phyloP scores from a whole-genome alignment of 1,284 basidiomycete species.

The Apiotrichum siamense region DNA sequence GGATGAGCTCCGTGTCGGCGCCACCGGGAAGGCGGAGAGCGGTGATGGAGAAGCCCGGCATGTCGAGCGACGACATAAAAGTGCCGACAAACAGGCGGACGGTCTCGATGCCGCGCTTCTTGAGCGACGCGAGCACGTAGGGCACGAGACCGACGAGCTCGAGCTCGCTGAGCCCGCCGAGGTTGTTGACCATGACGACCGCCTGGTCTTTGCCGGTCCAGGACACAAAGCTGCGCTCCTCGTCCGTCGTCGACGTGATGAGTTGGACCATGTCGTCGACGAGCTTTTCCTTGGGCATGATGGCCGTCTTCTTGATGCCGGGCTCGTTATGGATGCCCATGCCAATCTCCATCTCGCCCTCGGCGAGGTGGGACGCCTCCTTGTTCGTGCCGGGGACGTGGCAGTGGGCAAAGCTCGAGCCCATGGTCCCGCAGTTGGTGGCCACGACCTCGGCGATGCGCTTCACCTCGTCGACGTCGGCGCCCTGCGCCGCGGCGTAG shows the following conservation, averaged over 20 bases:
- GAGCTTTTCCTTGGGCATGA: constrained; percentile 62
- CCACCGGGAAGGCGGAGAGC: constrained; percentile 68
- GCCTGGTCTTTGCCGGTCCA: constrained; percentile 62
- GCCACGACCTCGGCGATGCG: constrained; percentile 63
- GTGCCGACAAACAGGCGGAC: constrained; percentile 67
- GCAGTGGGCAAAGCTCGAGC: constrained; percentile 85
- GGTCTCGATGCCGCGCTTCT: constrained; percentile 55
- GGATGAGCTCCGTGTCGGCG: constrained; percentile 54
- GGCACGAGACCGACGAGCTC: constrained; percentile 62
- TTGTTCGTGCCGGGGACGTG: constrained; percentile 49
- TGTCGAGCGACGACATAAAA: constrained; percentile 89
- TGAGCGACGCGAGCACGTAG: constrained; percentile 51
- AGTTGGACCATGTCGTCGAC: constrained; percentile 65
- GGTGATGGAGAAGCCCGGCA: constrained; percentile 90
- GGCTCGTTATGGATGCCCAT: constrained; percentile 84
- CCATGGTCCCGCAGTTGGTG: constrained; percentile 65
- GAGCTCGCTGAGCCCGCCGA: constrained; percentile 76
- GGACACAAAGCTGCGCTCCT: constrained; percentile 76
- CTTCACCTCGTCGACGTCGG: constrained; percentile 66
- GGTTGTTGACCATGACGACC: constrained; percentile 52
- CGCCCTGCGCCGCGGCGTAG: constrained; percentile 68
- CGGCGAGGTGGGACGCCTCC: constrained; percentile 3
- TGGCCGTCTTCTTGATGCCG: constrained; percentile 62
- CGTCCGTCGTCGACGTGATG: constrained; percentile 66
- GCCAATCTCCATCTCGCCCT: constrained; percentile 74